Conservation (phyloP, 2,329 filamentous ascomycete genomes). For the Aspergillus awamori region DNA sequence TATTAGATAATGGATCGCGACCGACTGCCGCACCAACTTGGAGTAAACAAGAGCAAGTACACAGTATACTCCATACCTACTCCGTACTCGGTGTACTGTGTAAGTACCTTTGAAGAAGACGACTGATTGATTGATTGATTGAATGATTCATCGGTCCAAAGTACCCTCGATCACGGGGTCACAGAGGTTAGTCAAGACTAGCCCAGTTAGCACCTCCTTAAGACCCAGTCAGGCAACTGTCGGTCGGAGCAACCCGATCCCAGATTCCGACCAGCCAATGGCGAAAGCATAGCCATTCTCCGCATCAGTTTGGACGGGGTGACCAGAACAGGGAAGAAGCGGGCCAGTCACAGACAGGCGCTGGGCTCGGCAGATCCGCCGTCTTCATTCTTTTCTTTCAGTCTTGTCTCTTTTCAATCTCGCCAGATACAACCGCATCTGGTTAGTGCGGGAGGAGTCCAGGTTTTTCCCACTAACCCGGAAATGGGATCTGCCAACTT, state of each 20-base stretch:
- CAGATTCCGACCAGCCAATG: background rate
- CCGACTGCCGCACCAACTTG: no score
- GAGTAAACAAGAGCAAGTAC: no score
- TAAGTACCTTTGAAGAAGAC: no score
- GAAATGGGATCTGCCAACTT: background rate
- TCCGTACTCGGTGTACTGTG: no score
- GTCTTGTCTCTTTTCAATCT: slow-evolving; percentile 13
- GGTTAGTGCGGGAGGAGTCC: slow-evolving; percentile 18
- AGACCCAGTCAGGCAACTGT: background rate
- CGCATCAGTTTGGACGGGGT: slow-evolving; percentile 17
- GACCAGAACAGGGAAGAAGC: background rate
- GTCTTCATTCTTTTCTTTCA: no score
- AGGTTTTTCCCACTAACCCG: background rate
- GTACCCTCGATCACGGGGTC: background rate
- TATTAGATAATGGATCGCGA: background rate
- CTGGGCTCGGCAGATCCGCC: slow-evolving; percentile 1
- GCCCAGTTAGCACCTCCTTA: background rate
- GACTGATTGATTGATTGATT: no score
- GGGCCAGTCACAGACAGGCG: background rate
- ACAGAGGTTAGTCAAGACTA: background rate
- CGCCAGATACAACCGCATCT: slow-evolving; percentile 29
- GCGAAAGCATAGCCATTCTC: slow-evolving; percentile 20
- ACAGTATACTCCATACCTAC: no score
- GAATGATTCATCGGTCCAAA: background rate
- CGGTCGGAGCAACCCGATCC: background rate